Percentiles rank a stretch among this genome's conserved stretches.
phyloP scores from a whole-genome alignment of 2,329 filamentous ascomycete species.

The Exophiala aquamarina region DNA sequence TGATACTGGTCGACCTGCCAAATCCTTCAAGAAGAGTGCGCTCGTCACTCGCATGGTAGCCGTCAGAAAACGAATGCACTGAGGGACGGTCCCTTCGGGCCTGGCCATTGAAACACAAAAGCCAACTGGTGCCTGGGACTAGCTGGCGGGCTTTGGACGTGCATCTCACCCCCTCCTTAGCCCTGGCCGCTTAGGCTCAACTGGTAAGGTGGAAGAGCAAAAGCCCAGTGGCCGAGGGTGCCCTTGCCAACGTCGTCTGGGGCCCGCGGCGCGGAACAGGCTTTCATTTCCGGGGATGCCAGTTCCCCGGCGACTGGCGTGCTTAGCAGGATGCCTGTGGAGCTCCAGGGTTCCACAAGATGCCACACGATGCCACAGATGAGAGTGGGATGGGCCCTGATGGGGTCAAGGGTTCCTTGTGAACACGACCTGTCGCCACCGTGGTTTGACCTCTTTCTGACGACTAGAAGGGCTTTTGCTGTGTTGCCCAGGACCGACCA shows the following conservation, averaged over 20 bases:
- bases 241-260: background rate
- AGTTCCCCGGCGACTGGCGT: conserved; percentile 21
- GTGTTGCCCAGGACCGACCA: too few species aligned
- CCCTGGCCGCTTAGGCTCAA: background rate
- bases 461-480: too few species aligned
- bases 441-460: background rate
- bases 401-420: background rate
- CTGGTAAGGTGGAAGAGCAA: background rate
- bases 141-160: too few species aligned
- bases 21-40: too few species aligned
- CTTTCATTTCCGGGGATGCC: conserved; percentile 11
- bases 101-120: too few species aligned
- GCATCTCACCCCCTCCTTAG: too few species aligned
- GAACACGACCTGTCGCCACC: background rate
- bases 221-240: background rate
- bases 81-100: too few species aligned
- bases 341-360: background rate
- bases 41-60: too few species aligned
- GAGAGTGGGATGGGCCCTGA: conserved; percentile 1
- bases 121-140: too few species aligned
- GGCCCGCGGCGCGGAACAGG: conserved; percentile 8
- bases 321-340: conserved; percentile 3
- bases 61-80: too few species aligned
- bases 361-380: conserved; percentile 5
- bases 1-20: too few species aligned